Evolutionary conservation across 2,329 filamentous ascomycete species (phyloP), one percentile per base, ranked within the genome.

Genomic region (Exophiala spinifera): DNA sequence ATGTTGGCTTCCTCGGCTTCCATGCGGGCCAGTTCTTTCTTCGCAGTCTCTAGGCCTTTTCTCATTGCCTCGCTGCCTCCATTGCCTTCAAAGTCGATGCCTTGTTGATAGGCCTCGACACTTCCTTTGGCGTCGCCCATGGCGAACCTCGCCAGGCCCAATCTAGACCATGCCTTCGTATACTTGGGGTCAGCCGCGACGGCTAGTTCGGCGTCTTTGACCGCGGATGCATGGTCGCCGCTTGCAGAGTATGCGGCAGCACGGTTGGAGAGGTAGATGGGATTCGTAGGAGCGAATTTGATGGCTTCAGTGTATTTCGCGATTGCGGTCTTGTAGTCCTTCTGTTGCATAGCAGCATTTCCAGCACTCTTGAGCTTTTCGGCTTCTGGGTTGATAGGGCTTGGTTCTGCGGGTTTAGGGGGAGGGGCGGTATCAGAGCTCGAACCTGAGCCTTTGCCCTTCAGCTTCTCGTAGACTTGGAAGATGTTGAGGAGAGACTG

Each of bases 11-110:
- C 70, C 48, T 79, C 81, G 34, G 75, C 76, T 46, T 83, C 84
- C 66, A 92, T 82, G 72, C 96, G 91, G 61, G 92, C 89, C 43
- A 95, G 86, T 66, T 88, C 84, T 66, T 84, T 85, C 80, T 88
- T 94, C 49, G 91, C 92, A 14, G 94, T 97, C 81, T 97, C 91
- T 69, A 83, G 94, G 17, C 94, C 94, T 76, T 92, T 95, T 79
- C 91, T 92, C 94, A 97, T 97, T 57, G 92, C 91, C 14, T 97
- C 91, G 64, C 89, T 95, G 58, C 94, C 94, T 50, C 94, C 94
- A 68, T 85, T 94, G 48, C 94, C 92, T 74, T 99, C 94, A 61
- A 90, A 83, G 70, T 96, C 89, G 68, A 99, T 97, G 49, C 94
- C 94, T 71, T 89, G 83, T 73, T 86, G 78, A 75, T 99, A 99